A percentile compares a stretch with the other conserved stretches of the same genome.
Evolutionary conservation across 2,329 filamentous ascomycete genomes (phyloP).

Genomic region (Conoideocrella luteorostrata): DNA sequence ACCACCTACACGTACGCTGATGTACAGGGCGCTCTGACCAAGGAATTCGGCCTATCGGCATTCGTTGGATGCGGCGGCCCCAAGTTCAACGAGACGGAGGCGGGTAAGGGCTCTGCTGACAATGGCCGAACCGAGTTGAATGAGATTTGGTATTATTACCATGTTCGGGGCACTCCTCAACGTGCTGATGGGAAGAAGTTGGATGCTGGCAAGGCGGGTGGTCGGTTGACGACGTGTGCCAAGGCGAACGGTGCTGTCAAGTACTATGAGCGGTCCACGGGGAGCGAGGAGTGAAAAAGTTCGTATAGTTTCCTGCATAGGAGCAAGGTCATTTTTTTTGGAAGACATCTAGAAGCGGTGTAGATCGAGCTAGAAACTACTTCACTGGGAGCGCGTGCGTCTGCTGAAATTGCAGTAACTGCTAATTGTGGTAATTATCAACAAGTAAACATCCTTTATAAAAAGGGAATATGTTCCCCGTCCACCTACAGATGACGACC

Average conservation of each 20-base stretch:
- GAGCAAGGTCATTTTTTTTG: background rate
- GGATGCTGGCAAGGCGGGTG: slow-evolving; percentile 39
- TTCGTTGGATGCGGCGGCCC: slow-evolving; percentile 58
- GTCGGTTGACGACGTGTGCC: slow-evolving; percentile 48
- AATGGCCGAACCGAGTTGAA: slow-evolving; percentile 49
- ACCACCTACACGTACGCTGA: slow-evolving; percentile 48
- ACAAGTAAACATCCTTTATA: too few relatives aligned
- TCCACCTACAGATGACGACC: too few relatives aligned
- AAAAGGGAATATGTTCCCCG: too few relatives aligned
- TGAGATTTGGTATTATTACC: slow-evolving; percentile 63
- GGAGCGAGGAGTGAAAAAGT: slow-evolving; percentile 16
- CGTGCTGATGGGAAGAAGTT: slow-evolving; percentile 37
- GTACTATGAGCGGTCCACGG: slow-evolving; percentile 45
- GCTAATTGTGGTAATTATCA: too few relatives aligned
- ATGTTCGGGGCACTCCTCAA: slow-evolving; percentile 53
- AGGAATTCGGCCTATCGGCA: slow-evolving; percentile 46
- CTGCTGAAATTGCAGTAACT: too few relatives aligned
- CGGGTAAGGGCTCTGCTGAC: slow-evolving; percentile 47
- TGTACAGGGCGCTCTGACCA: slow-evolving; percentile 44
- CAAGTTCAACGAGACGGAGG: slow-evolving; percentile 52
- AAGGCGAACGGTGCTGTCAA: slow-evolving; percentile 43
- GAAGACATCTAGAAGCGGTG: too few relatives aligned
- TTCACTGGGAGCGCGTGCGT: too few relatives aligned
- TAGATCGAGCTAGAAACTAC: too few relatives aligned
- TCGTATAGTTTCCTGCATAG: background rate